Evolutionary conservation across 148 eudicot species (phyloP).

Genomic region (Rhododendron ovatum): DNA sequence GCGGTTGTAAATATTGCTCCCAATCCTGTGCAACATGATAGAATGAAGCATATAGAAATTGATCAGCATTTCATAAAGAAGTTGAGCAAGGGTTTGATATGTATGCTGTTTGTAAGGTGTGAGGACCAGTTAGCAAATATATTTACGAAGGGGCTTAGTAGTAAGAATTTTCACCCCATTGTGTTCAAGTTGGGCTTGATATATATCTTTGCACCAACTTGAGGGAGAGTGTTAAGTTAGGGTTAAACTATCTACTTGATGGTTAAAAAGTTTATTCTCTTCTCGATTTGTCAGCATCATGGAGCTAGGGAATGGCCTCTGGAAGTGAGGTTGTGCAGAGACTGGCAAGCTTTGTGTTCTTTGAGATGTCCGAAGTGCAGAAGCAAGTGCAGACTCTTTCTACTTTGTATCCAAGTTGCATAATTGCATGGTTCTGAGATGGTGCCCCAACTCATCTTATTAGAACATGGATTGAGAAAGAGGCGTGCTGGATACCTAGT

Average conservation of each 20-base stretch:
- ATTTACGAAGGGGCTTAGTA: too few relatives aligned
- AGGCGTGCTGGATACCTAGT: not conserved
- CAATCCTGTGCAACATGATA: too few relatives aligned
- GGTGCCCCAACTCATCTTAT: conserved; percentile 4
- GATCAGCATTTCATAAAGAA: too few relatives aligned
- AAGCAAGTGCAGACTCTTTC: conserved; percentile 15
- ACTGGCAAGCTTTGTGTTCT: conserved; percentile 19
- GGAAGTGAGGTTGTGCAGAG: conserved; percentile 35
- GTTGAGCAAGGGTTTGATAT: too few relatives aligned
- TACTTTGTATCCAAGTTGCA: not conserved
- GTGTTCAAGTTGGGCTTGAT: too few relatives aligned
- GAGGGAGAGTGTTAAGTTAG: too few relatives aligned
- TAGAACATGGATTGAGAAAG: conserved; percentile 1
- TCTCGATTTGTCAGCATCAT: conserved; percentile 78
- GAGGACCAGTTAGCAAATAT: too few relatives aligned
- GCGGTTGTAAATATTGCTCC: too few relatives aligned
- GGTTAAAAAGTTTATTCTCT: not conserved
- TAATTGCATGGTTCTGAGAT: not conserved
- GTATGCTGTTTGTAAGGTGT: too few relatives aligned
- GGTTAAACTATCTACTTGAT: not conserved
- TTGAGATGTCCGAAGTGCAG: conserved; percentile 63
- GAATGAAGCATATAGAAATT: too few relatives aligned
- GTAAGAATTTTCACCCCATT: too few relatives aligned
- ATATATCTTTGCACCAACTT: too few relatives aligned
- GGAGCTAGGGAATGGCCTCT: conserved; percentile 87